A percentile compares a stretch with the other conserved stretches of the same genome.
Conservation (phyloP, 805 yeast genomes). For the Groenewaldozyma tartarivorans region DNA sequence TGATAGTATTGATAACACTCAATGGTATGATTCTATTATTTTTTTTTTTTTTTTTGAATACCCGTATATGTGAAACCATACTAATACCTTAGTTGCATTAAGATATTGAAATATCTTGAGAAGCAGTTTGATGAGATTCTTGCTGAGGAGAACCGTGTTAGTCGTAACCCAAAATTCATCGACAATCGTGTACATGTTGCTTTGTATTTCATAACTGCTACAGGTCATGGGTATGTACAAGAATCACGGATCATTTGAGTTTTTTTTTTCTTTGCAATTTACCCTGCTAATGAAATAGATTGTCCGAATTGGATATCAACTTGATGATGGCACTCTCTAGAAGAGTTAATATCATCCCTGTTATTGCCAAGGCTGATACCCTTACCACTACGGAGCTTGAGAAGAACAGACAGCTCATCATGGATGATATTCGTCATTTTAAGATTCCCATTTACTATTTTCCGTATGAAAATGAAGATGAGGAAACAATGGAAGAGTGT, state of each 20-base stretch:
- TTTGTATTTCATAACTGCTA: constrained; percentile 61
- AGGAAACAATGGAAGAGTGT: constrained; percentile 28
- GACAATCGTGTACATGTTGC: constrained; percentile 80
- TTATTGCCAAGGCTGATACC: constrained; percentile 72
- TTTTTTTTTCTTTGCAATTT: not conserved
- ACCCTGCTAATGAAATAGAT: constrained; percentile 6
- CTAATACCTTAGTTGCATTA: constrained; percentile 19
- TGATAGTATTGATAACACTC: constrained; percentile 55
- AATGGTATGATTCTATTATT: constrained; percentile 23
- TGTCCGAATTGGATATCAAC: constrained; percentile 60
- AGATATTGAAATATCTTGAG: constrained; percentile 52
- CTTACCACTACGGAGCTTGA: constrained; percentile 56
- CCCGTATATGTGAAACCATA: not conserved
- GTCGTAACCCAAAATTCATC: constrained; percentile 68
- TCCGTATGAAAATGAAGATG: constrained; percentile 49
- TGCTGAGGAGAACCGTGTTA: constrained; percentile 79
- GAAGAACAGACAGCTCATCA: constrained; percentile 45
- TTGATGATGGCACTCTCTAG: constrained; percentile 61
- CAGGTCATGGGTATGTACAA: constrained; percentile 29
- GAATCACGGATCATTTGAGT: too few relatives aligned
- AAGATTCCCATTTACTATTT: constrained; percentile 66
- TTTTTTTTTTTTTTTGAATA: too few relatives aligned
- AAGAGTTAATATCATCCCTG: constrained; percentile 76
- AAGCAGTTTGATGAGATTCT: constrained; percentile 58
- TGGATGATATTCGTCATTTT: constrained; percentile 46